Evolutionary conservation across 2,329 filamentous ascomycete genomes (phyloP).

Genomic region (Akanthomyces dipterigenus): DNA sequence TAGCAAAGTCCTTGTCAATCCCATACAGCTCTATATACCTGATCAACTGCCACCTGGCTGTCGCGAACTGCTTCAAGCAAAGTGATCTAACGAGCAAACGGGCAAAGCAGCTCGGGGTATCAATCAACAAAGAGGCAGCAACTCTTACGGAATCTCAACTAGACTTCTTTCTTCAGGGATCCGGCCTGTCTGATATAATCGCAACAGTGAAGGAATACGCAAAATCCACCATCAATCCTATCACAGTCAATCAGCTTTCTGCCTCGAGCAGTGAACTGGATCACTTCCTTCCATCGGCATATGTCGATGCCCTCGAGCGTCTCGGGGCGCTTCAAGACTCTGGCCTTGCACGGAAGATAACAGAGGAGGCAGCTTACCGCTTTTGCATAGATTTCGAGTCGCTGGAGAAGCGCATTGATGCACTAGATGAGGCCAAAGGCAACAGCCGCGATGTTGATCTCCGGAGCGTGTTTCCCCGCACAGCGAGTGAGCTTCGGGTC

Average conservation of each 20-base stretch:
- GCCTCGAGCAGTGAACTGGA: constrained; percentile 72
- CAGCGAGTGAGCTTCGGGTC: constrained; percentile 53
- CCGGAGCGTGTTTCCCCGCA: constrained; percentile 47
- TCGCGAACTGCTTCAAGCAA: constrained; percentile 45
- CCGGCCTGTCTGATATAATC: constrained; percentile 63
- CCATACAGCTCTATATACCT: constrained; percentile 62
- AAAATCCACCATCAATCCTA: constrained; percentile 15
- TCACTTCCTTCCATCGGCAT: constrained; percentile 82
- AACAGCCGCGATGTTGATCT: constrained; percentile 21
- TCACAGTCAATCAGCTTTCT: constrained; percentile 51
- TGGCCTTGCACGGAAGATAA: constrained; percentile 64
- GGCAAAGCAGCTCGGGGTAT: constrained; percentile 47
- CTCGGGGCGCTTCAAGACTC: constrained; percentile 68
- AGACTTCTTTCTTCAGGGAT: constrained; percentile 64
- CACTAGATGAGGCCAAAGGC: constrained; percentile 29
- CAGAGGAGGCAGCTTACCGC: constrained; percentile 71
- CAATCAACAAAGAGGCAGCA: constrained; percentile 47
- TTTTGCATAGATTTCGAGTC: constrained; percentile 82
- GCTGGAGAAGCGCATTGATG: constrained; percentile 43
- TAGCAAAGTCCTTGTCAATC: constrained; percentile 53
- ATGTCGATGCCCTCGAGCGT: constrained; percentile 86
- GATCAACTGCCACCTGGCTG: constrained; percentile 62
- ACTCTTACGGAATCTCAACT: constrained; percentile 63
- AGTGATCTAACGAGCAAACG: constrained; percentile 59
- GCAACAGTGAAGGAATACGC: constrained; percentile 26